These are phyloP conservation scores for Trichophyton schoenleinii DNA, from an alignment of 2,329 filamentous ascomycete species.

Conservation along the genomic window DNA sequence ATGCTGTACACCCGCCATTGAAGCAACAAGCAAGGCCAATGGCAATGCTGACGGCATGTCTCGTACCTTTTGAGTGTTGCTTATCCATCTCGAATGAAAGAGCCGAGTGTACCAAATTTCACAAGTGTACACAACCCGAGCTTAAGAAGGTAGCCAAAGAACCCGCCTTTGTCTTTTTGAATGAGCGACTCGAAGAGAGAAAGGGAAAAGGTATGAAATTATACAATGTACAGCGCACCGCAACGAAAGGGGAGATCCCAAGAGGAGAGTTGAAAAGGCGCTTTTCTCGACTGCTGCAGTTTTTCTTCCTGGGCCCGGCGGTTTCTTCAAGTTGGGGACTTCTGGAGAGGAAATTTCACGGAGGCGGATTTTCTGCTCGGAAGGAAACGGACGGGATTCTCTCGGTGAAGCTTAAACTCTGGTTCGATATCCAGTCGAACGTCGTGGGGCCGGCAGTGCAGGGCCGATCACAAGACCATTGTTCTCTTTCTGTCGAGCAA, in stretches of 20 bases:
- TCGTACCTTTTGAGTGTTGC: conserved; percentile 29
- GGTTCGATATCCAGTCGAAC: not conserved
- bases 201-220: conserved; percentile 4
- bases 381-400: conserved; percentile 21
- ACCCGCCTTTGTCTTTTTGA: conserved; percentile 4
- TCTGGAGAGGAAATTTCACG: conserved; percentile 24
- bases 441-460: not conserved
- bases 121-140: conserved; percentile 4
- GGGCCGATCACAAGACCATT: conserved; percentile 1
- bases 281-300: not conserved
- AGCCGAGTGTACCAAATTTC: not conserved
- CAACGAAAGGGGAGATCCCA: conserved; percentile 11
- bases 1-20: not conserved
- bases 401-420: conserved; percentile 6
- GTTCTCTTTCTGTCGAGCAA: not conserved
- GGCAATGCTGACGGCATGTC: not conserved
- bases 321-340: not conserved
- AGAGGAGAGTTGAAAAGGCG: conserved; percentile 8
- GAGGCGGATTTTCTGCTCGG: conserved; percentile 28
- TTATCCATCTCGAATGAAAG: conserved; percentile 25
- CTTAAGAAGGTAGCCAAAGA: conserved; percentile 6
- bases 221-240: conserved; percentile 9
- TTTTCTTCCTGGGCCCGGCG: not conserved
- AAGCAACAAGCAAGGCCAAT: not conserved
- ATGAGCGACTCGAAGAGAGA: conserved; percentile 3